A percentile compares a stretch with the other conserved stretches of the same genome.
These are phyloP conservation scores for Zangia roseola DNA, from an alignment of 768 basidiomycete genomes.

Conservation along the genomic window DNA sequence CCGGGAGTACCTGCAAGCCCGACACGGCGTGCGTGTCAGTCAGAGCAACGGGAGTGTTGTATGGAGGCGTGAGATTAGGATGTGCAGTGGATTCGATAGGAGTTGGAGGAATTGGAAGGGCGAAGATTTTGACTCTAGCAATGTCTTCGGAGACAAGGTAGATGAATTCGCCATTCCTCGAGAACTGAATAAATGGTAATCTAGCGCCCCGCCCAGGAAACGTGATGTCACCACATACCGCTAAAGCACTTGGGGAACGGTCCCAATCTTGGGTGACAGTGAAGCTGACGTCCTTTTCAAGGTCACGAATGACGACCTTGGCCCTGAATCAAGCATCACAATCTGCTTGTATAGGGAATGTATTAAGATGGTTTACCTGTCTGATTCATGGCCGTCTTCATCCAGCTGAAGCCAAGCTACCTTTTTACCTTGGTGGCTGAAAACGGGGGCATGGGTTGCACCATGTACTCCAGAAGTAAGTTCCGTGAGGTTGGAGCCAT, in stretches of 20 bases:
- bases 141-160: constrained; percentile 78
- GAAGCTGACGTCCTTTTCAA: constrained; percentile 61
- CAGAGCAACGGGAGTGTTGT: constrained; percentile 54
- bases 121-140: constrained; percentile 74
- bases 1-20: constrained; percentile 58
- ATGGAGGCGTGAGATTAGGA: constrained; percentile 42
- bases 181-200: constrained; percentile 52
- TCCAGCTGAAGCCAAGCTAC: constrained; percentile 88
- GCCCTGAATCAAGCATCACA: constrained; percentile 40
- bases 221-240: constrained; percentile 4
- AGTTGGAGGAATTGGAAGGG: constrained; percentile 63
- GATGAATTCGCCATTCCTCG: constrained; percentile 62
- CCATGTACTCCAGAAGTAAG: constrained; percentile 86
- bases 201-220: neutral
- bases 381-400: constrained; percentile 87
- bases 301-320: constrained; percentile 78
- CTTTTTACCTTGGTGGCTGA: constrained; percentile 65
- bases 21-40: constrained; percentile 58
- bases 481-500: constrained; percentile 53
- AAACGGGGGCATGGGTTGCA: constrained; percentile 71
- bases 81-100: constrained; percentile 53
- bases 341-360: neutral
- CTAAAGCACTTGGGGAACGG: constrained; percentile 51
- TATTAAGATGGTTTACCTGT: constrained; percentile 46
- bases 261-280: constrained; percentile 86